phyloP scores from a whole-genome alignment of 139 green algal species.

The Chlamydomonas sp. region DNA sequence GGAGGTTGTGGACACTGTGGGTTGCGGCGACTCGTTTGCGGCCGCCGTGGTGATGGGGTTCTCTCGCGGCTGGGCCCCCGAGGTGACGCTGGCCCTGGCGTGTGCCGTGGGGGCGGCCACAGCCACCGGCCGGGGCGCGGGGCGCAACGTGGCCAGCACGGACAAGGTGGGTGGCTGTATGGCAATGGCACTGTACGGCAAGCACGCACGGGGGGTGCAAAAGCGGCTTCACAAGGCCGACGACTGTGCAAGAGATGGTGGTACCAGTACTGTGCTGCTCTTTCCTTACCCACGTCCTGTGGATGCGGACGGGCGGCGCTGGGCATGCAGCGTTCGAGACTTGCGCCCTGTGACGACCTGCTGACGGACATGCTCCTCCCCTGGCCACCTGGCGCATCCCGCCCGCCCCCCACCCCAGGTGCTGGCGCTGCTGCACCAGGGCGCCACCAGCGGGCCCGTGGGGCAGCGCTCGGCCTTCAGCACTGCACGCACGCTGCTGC shows the following conservation, averaged over 20 bases:
- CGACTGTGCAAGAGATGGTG: too few species aligned
- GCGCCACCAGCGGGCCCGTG: not conserved
- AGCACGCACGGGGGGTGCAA: too few species aligned
- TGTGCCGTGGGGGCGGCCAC: constrained; percentile 95
- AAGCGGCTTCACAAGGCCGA: too few species aligned
- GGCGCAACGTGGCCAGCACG: constrained; percentile 86
- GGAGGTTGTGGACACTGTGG: constrained; percentile 93
- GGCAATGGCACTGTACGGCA: too few species aligned
- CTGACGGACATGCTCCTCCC: too few species aligned
- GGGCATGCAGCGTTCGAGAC: too few species aligned
- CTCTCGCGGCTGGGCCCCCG: constrained; percentile 53
- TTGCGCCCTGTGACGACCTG: too few species aligned
- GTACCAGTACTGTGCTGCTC: too few species aligned
- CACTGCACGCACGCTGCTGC: constrained; percentile 8
- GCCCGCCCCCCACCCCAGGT: not conserved
- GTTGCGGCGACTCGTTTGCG: constrained; percentile 95
- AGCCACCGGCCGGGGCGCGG: constrained; percentile 85
- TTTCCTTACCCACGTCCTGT: too few species aligned
- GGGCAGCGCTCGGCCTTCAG: constrained; percentile 4
- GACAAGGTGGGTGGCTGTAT: constrained; percentile 38
- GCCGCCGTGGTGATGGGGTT: constrained; percentile 91
- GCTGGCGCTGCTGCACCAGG: constrained; percentile 5
- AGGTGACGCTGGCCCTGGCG: constrained; percentile 85
- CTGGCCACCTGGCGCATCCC: too few species aligned
- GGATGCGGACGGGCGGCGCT: too few species aligned